Evolutionary conservation across 2,329 filamentous ascomycete genomes (phyloP).

Genomic region (Ophiostoma montium): DNA sequence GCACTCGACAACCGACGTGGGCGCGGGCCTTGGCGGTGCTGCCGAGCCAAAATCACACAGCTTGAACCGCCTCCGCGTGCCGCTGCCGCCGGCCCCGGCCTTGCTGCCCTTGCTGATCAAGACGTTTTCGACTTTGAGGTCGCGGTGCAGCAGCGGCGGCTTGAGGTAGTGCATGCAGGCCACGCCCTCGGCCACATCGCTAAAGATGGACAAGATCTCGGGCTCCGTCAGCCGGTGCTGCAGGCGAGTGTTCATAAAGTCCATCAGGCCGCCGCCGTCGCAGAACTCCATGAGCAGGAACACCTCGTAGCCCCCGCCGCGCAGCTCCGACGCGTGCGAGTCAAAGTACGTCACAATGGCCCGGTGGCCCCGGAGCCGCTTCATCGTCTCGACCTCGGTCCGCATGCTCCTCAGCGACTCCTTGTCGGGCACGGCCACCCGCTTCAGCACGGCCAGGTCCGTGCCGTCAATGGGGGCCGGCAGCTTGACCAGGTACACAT

Average conservation of each 20-base stretch:
- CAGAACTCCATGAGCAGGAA: constrained; percentile 98
- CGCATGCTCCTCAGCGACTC: constrained; percentile 89
- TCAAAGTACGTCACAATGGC: constrained; percentile 98
- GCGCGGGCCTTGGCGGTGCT: constrained; percentile 68
- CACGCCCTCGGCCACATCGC: constrained; percentile 87
- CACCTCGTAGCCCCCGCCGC: constrained; percentile 89
- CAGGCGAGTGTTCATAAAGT: constrained; percentile 98
- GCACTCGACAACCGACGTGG: constrained; percentile 76
- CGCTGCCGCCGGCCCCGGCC: constrained; percentile 14
- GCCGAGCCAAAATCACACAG: constrained; percentile 96
- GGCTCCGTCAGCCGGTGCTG: constrained; percentile 95
- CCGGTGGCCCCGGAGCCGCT: constrained; percentile 91
- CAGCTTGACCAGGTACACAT: constrained; percentile 91
- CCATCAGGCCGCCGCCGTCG: constrained; percentile 85
- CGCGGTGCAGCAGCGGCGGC: constrained; percentile 78
- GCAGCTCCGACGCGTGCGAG: constrained; percentile 89
- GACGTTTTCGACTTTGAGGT: constrained; percentile 96
- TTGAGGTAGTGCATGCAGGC: constrained; percentile 99
- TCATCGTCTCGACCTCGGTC: constrained; percentile 99
- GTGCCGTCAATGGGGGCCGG: constrained; percentile 63
- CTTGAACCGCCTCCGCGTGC: constrained; percentile 68
- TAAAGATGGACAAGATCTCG: constrained; percentile 94
- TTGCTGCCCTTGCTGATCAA: constrained; percentile 50
- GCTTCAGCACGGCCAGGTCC: constrained; percentile 75
- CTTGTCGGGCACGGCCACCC: constrained; percentile 94